A percentile compares a stretch with the other conserved stretches of the same genome.
Evolutionary conservation across 306 rosid genomes (phyloP).

Genomic region (Dalbergia cochinchinensis): DNA sequence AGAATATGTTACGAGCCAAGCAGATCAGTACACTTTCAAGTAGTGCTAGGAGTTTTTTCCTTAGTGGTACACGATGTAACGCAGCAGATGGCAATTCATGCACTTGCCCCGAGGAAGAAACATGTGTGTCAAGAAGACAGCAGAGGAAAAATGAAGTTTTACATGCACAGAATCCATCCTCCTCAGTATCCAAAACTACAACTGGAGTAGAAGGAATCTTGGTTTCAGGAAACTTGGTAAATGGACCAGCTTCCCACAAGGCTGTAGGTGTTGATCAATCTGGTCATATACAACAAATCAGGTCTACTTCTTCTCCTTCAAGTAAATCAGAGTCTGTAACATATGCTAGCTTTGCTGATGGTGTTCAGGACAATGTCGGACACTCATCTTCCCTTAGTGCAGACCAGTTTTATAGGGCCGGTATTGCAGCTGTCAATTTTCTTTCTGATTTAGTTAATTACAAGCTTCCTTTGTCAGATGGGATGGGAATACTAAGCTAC

Average conservation of each 20-base stretch:
- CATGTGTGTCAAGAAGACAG: slow-evolving; percentile 68
- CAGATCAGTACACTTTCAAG: slow-evolving; percentile 75
- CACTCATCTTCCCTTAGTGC: slow-evolving; percentile 53
- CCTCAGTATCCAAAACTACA: slow-evolving; percentile 56
- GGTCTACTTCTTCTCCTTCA: slow-evolving; percentile 50
- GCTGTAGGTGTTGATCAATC: slow-evolving; percentile 52
- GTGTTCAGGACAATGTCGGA: slow-evolving; percentile 47
- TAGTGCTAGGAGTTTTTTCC: slow-evolving; percentile 80
- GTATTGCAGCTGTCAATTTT: slow-evolving; percentile 82
- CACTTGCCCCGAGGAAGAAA: slow-evolving; percentile 83
- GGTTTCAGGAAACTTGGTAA: slow-evolving; percentile 54
- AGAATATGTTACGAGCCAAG: slow-evolving; percentile 87
- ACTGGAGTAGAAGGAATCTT: slow-evolving; percentile 59
- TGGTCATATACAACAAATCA: slow-evolving; percentile 47
- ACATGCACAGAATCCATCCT: slow-evolving; percentile 60
- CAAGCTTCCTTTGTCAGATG: slow-evolving; percentile 75
- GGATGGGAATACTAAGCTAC: slow-evolving; percentile 63
- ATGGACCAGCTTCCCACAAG: slow-evolving; percentile 53
- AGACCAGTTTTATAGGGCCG: slow-evolving; percentile 81
- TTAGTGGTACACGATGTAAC: slow-evolving; percentile 75
- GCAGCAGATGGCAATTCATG: slow-evolving; percentile 81
- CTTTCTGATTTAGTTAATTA: slow-evolving; percentile 70
- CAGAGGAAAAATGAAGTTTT: slow-evolving; percentile 54
- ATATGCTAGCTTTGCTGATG: slow-evolving; percentile 57
- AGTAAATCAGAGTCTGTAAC: slow-evolving; percentile 62